Evolutionary conservation across 306 rosid species (phyloP).

Genomic region (Begonia masoniana): DNA sequence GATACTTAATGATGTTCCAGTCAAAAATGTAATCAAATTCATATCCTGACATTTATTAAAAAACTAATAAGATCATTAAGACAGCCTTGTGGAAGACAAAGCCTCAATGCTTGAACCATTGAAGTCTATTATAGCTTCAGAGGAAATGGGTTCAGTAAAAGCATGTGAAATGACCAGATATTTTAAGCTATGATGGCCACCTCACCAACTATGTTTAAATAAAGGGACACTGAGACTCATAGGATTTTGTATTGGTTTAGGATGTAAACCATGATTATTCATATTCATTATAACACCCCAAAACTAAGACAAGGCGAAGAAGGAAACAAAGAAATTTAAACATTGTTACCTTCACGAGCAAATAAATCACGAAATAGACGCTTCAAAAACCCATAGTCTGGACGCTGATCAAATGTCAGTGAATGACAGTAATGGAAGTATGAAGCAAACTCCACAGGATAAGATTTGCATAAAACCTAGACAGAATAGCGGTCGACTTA

Average conservation of each 20-base stretch:
- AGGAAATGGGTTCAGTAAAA: too few relatives aligned
- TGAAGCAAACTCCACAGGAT: constrained; percentile 90
- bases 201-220: too few relatives aligned
- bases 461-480: constrained; percentile 86
- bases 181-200: too few relatives aligned
- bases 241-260: too few relatives aligned
- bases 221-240: too few relatives aligned
- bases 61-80: background rate
- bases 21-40: constrained; percentile 80
- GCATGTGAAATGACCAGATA: too few relatives aligned
- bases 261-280: too few relatives aligned
- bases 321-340: background rate
- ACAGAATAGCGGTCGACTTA: constrained; percentile 2
- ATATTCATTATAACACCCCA: too few relatives aligned
- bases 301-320: background rate
- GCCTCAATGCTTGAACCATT: too few relatives aligned
- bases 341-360: constrained; percentile 65
- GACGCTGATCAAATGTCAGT: constrained; percentile 86
- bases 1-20: constrained; percentile 82
- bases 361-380: constrained; percentile 81
- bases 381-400: constrained; percentile 96
- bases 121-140: too few relatives aligned
- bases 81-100: background rate
- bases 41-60: constrained; percentile 41
- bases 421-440: constrained; percentile 95